These are phyloP conservation scores for Cynanchum wilfordii DNA, from an alignment of 257 asterid species.

Conservation along the genomic window DNA sequence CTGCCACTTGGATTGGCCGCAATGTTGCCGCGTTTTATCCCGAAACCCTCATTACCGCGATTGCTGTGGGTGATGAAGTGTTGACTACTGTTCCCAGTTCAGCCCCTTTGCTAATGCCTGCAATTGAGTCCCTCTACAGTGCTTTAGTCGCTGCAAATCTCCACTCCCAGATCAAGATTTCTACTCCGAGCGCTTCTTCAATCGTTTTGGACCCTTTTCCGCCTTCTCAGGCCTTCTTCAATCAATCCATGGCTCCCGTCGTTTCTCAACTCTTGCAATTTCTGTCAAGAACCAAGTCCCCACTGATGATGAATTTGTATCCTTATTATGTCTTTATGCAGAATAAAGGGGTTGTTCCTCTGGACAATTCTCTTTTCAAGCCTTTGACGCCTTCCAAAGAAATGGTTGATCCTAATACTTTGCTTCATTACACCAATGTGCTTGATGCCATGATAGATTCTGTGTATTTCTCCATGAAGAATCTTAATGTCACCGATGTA, in stretches of 20 bases:
- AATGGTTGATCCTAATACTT: constrained; percentile 92
- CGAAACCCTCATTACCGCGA: constrained; percentile 67
- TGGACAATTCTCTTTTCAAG: constrained; percentile 80
- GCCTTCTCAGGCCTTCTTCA: constrained; percentile 91
- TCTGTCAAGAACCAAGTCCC: constrained; percentile 72
- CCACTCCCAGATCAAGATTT: constrained; percentile 74
- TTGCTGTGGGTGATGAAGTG: constrained; percentile 91
- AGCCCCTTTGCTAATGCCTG: constrained; percentile 84
- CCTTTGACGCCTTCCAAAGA: constrained; percentile 91
- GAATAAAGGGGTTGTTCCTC: constrained; percentile 92
- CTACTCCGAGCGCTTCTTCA: constrained; percentile 78
- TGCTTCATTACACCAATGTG: constrained; percentile 83
- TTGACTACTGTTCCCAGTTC: constrained; percentile 75
- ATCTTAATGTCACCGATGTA: constrained; percentile 74
- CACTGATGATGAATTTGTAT: constrained; percentile 96
- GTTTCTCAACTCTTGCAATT: constrained; percentile 63
- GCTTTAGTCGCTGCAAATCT: constrained; percentile 85
- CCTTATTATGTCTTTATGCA: constrained; percentile 96
- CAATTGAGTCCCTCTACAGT: constrained; percentile 81
- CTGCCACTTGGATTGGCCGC: constrained; percentile 87
- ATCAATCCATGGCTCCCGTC: constrained; percentile 59
- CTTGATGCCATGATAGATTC: constrained; percentile 97
- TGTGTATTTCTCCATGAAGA: constrained; percentile 86
- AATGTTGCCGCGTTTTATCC: constrained; percentile 88
- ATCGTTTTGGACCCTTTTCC: constrained; percentile 83